Conservation (phyloP, 495 filamentous ascomycete genomes). For the Penicillium paxilli region DNA sequence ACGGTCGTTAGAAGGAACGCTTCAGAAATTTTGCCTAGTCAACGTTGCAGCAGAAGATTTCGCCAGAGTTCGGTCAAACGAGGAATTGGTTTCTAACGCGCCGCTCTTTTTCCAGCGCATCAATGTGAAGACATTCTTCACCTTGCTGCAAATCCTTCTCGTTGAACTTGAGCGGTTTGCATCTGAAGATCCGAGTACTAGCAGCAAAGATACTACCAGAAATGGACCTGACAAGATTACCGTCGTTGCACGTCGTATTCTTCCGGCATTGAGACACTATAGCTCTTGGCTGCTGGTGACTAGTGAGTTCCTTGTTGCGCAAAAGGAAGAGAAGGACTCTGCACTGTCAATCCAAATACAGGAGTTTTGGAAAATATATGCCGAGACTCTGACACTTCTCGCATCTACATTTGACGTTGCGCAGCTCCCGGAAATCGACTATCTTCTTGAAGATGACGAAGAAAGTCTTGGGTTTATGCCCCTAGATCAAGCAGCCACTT, state of each 20-base stretch:
- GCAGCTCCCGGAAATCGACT: slow-evolving; percentile 57
- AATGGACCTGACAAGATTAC: slow-evolving; percentile 58
- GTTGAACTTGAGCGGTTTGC: slow-evolving; percentile 62
- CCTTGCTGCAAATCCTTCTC: slow-evolving; percentile 71
- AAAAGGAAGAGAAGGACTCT: slow-evolving; percentile 56
- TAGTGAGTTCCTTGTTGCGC: slow-evolving; percentile 48
- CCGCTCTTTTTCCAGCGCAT: slow-evolving; percentile 74
- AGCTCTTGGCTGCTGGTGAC: slow-evolving; percentile 67
- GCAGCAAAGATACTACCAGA: slow-evolving; percentile 27
- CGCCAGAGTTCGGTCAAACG: slow-evolving; percentile 58
- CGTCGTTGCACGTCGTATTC: slow-evolving; percentile 59
- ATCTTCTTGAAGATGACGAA: slow-evolving; percentile 76
- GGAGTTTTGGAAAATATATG: slow-evolving; percentile 73
- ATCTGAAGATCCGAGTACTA: slow-evolving; percentile 43
- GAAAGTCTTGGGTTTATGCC: slow-evolving; percentile 75
- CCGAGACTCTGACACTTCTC: slow-evolving; percentile 63
- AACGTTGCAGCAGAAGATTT: slow-evolving; percentile 83
- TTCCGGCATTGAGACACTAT: slow-evolving; percentile 72
- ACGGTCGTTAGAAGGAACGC: slow-evolving; percentile 59
- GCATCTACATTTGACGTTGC: slow-evolving; percentile 59
- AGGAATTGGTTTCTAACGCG: slow-evolving; percentile 48
- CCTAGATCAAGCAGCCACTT: slow-evolving; percentile 52
- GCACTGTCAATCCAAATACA: slow-evolving; percentile 58
- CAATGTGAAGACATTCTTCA: slow-evolving; percentile 80
- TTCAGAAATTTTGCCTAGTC: slow-evolving; percentile 79